These are phyloP conservation scores for Camellia granthamiana DNA, from an alignment of 148 eudicot species.

Conservation along the genomic window DNA sequence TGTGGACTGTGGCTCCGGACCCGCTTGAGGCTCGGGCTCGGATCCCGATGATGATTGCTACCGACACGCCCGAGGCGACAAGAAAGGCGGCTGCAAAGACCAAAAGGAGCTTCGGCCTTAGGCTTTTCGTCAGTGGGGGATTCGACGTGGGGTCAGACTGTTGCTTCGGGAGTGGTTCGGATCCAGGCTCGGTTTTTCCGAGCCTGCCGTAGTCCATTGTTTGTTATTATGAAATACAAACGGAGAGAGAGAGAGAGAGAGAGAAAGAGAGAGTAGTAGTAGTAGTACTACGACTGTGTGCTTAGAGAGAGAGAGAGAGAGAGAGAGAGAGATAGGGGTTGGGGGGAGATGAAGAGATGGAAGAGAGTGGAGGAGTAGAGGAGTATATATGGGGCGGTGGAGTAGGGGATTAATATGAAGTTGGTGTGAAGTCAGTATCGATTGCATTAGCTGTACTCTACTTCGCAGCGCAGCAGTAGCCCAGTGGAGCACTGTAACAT, in stretches of 20 bases:
- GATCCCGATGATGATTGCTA: conserved; percentile 16
- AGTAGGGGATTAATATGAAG: not conserved
- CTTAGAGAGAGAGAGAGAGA: not conserved
- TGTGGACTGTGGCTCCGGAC: not conserved
- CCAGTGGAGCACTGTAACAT: no score
- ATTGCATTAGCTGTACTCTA: conserved; percentile 25
- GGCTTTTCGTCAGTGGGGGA: not conserved
- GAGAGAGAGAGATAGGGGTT: not conserved
- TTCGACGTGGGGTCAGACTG: not conserved
- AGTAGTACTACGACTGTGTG: no score
- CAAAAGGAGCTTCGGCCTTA: conserved; percentile 8
- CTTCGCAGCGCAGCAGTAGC: not conserved
- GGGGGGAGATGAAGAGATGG: not conserved
- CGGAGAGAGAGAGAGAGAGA: not conserved
- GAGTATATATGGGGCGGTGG: conserved; percentile 6
- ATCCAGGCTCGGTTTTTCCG: conserved; percentile 7
- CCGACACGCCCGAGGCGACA: conserved; percentile 32
- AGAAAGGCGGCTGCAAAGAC: conserved; percentile 32
- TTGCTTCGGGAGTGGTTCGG: conserved; percentile 4
- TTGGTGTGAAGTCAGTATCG: conserved; percentile 12
- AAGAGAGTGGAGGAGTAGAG: not conserved
- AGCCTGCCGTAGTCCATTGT: conserved; percentile 23
- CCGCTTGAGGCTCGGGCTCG: conserved; percentile 14
- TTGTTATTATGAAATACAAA: not conserved
- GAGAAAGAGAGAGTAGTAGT: no score